These are phyloP conservation scores for Candida maltosa DNA, from an alignment of 805 yeast genomes.

Conservation along the genomic window DNA sequence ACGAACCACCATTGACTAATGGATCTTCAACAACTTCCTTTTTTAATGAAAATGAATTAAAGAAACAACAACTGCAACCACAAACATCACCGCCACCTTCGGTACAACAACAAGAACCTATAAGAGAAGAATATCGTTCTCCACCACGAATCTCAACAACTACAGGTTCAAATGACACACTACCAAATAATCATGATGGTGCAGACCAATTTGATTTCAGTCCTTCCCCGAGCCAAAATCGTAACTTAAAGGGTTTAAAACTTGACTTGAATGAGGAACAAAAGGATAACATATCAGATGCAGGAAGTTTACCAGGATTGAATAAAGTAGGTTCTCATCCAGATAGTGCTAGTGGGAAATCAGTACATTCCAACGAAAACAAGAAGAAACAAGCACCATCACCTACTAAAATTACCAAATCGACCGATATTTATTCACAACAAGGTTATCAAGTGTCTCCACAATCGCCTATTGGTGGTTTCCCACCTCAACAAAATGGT, in stretches of 20 bases:
- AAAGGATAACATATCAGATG: background rate
- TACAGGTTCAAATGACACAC: background rate
- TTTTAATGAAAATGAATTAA: too few species aligned
- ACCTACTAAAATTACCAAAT: too few species aligned
- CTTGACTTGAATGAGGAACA: constrained; percentile 5
- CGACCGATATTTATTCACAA: background rate
- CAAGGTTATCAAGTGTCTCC: background rate
- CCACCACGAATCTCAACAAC: too few species aligned
- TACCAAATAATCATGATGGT: background rate
- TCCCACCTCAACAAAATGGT: background rate
- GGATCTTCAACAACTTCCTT: background rate
- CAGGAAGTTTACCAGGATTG: background rate
- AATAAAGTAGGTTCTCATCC: background rate
- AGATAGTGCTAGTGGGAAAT: too few species aligned
- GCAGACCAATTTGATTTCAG: too few species aligned
- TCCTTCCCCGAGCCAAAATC: too few species aligned
- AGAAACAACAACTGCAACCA: too few species aligned
- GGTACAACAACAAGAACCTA: too few species aligned
- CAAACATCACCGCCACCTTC: too few species aligned
- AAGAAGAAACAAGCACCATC: background rate
- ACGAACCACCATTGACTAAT: background rate
- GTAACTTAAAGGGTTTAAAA: constrained; percentile 5
- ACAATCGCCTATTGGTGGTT: background rate
- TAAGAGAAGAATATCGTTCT: too few species aligned
- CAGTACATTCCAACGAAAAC: background rate